Conservation (phyloP, 2,329 filamentous ascomycete genomes). For the Hansfordia pulvinata region DNA sequence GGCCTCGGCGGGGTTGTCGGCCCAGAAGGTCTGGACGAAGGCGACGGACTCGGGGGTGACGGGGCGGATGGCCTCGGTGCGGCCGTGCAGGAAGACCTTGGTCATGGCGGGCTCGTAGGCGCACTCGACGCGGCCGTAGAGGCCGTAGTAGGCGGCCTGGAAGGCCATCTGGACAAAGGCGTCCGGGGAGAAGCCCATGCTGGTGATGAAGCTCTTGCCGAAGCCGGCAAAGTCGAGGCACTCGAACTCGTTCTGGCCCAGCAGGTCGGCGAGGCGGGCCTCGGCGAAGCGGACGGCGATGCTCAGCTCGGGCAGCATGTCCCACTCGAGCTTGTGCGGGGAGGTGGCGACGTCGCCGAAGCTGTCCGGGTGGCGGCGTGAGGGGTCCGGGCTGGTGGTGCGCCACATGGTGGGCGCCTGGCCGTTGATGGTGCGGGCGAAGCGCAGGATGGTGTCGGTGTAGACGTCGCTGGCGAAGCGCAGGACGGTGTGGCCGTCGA, state of each 20-base stretch:
- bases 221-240: conserved; percentile 82
- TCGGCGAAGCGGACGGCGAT: conserved; percentile 92
- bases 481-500: conserved; percentile 92
- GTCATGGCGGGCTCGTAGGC: conserved; percentile 99
- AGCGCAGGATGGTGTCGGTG: conserved; percentile 92
- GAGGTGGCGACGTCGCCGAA: conserved; percentile 91
- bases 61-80: conserved; percentile 83
- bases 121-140: conserved; percentile 88
- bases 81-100: conserved; percentile 82
- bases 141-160: conserved; percentile 92
- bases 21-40: conserved; percentile 92
- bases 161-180: conserved; percentile 99
- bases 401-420: conserved; percentile 87
- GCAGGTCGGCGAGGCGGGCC: conserved; percentile 82
- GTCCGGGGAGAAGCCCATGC: conserved; percentile 92
- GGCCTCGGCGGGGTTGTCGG: conserved; percentile 64
- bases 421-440: conserved; percentile 89
- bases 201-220: conserved; percentile 95
- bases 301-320: conserved; percentile 83
- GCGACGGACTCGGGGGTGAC: conserved; percentile 74
- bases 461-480: conserved; percentile 94
- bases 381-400: conserved; percentile 78
- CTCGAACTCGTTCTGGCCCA: conserved; percentile 92
- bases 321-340: conserved; percentile 94
- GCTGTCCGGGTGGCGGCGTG: conserved; percentile 79